These are phyloP conservation scores for Eucalyptus pauciflora DNA, from an alignment of 345 rosid genomes.

Conservation along the genomic window DNA sequence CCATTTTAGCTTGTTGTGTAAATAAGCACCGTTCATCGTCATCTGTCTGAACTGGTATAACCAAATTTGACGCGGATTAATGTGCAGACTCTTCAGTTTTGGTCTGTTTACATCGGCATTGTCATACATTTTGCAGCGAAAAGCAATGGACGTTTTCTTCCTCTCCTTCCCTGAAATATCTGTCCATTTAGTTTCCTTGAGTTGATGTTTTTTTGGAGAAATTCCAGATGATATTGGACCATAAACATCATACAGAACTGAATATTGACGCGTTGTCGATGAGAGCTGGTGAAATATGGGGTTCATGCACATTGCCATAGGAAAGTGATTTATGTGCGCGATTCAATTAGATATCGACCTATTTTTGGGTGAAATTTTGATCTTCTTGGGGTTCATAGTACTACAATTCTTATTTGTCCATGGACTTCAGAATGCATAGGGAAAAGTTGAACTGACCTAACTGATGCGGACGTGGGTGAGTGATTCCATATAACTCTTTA, in stretches of 20 bases:
- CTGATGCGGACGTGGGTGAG: fast-evolving
- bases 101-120: background rate
- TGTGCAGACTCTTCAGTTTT: background rate
- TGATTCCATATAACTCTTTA: too few species aligned
- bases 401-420: background rate
- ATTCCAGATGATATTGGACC: background rate
- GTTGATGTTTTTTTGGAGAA: background rate
- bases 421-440: background rate
- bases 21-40: background rate
- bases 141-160: background rate
- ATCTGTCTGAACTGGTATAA: background rate
- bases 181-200: background rate
- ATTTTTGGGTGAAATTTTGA: background rate
- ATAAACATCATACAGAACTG: background rate
- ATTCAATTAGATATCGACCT: background rate
- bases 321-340: background rate
- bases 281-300: background rate
- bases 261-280: background rate
- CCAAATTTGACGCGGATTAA: background rate
- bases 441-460: background rate
- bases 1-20: background rate
- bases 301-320: background rate
- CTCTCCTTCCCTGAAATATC: background rate
- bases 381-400: background rate
- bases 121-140: background rate